Evolutionary conservation across 1,284 basidiomycete species (phyloP).

Genomic region (Leccinum subatratum): DNA sequence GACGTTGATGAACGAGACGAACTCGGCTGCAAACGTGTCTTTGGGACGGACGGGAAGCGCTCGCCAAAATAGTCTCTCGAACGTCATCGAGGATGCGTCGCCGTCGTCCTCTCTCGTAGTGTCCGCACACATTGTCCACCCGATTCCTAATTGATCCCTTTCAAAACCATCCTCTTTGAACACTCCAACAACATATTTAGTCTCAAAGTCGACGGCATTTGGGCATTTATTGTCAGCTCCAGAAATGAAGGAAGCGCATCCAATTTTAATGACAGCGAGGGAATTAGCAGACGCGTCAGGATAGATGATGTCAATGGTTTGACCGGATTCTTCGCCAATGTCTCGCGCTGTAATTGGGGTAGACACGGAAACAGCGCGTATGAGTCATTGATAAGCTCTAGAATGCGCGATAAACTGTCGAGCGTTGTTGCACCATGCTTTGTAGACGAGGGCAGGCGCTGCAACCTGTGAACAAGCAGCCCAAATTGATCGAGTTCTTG

Average conservation of each 20-base stretch:
- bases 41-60: constrained; percentile 21
- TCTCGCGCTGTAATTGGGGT: constrained; percentile 40
- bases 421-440: constrained; percentile 39
- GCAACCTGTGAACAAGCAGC: constrained; percentile 37
- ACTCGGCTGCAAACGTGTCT: constrained; percentile 36
- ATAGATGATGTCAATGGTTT: constrained; percentile 56
- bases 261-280: constrained; percentile 61
- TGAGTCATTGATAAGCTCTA: constrained; percentile 56
- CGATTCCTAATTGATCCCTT: constrained; percentile 54
- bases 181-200: constrained; percentile 45
- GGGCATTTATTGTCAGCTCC: constrained; percentile 47
- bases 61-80: constrained; percentile 45
- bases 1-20: constrained; percentile 17
- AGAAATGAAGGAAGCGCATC: constrained; percentile 58
- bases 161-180: constrained; percentile 49
- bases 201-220: constrained; percentile 61
- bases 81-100: constrained; percentile 56
- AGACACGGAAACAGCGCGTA: constrained; percentile 53
- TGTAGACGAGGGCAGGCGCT: constrained; percentile 44
- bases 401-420: constrained; percentile 46
- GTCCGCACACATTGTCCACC: constrained; percentile 57
- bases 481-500: constrained; percentile 33
- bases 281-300: constrained; percentile 61
- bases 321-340: constrained; percentile 51
- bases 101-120: constrained; percentile 71